phyloP scores from a whole-genome alignment of 23 red algal genomes.

The Pyropia haitanensis region DNA sequence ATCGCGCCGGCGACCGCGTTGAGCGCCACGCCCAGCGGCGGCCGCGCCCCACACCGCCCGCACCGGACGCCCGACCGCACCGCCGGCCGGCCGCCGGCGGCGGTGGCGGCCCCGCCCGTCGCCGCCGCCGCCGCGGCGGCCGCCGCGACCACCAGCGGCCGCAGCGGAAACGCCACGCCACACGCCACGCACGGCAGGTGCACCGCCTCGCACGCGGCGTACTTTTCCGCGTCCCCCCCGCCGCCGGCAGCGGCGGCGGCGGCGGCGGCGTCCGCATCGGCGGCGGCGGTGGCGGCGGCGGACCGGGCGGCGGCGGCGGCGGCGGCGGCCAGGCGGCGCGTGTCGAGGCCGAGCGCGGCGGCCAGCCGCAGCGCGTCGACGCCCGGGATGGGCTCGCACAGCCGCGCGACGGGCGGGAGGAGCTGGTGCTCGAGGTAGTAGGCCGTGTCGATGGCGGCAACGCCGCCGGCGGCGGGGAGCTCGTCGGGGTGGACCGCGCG shows the following conservation, averaged over 20 bases:
- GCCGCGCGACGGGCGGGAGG: slow-evolving; percentile 59
- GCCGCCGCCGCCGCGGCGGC: slow-evolving; percentile 16
- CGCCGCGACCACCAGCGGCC: slow-evolving; percentile 12
- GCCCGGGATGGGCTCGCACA: slow-evolving; percentile 72
- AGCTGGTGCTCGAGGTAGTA: slow-evolving; percentile 91
- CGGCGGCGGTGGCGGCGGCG: slow-evolving; percentile 7
- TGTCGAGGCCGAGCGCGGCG: slow-evolving; percentile 53
- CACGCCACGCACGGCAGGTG: slow-evolving; percentile 18
- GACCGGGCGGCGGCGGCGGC: slow-evolving; percentile 1
- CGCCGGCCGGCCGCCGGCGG: no score
- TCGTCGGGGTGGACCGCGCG: slow-evolving; percentile 85
- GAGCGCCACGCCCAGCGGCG: slow-evolving; percentile 1
- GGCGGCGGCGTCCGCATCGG: slow-evolving; percentile 4
- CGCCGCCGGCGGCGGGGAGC: slow-evolving; percentile 31
- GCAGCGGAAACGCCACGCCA: slow-evolving; percentile 7
- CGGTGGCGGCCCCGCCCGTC: slow-evolving; percentile 11
- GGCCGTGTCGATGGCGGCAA: slow-evolving; percentile 50
- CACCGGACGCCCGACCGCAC: slow-evolving; percentile 1
- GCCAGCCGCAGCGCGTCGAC: slow-evolving; percentile 66
- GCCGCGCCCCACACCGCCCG: slow-evolving; percentile 18
- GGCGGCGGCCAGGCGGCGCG: slow-evolving; percentile 26
- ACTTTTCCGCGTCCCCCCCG: slow-evolving; percentile 33
- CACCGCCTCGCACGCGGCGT: slow-evolving; percentile 19
- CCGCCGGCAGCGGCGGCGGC: slow-evolving; percentile 13
- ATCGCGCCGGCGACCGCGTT: slow-evolving; percentile 22